These are phyloP conservation scores for Solanum chiquidenum DNA, from an alignment of 257 asterid species.

Conservation along the genomic window DNA sequence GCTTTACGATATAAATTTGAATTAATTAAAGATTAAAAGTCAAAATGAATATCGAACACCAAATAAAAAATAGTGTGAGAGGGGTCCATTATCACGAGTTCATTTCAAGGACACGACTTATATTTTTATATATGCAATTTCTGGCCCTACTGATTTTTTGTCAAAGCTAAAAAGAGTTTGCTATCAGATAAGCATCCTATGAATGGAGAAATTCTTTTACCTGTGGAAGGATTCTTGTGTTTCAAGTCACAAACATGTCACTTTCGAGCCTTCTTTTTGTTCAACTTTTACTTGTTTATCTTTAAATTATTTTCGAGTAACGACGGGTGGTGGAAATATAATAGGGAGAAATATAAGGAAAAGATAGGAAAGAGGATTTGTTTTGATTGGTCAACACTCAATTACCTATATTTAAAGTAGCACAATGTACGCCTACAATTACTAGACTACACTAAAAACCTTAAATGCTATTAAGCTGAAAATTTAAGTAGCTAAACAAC, in stretches of 20 bases:
- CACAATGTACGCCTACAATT: not conserved
- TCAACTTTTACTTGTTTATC: not conserved
- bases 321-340: not conserved
- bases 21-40: no score
- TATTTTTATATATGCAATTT: not conserved
- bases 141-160: not conserved
- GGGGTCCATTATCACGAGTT: not conserved
- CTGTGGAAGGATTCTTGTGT: not conserved
- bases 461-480: not conserved
- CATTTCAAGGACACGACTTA: not conserved
- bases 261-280: not conserved
- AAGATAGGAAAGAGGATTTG: not conserved
- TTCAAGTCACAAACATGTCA: not conserved
- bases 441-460: not conserved
- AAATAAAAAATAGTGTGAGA: not conserved
- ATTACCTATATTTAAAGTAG: not conserved
- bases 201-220: not conserved
- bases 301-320: not conserved
- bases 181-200: not conserved
- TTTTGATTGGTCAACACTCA: not conserved
- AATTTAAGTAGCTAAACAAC: not conserved
- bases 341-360: not conserved
- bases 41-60: rapidly evolving
- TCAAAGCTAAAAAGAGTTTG: not conserved
- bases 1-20: not conserved